phyloP scores from a whole-genome alignment of 345 rosid species.

The Eucalyptus lansdowneana region DNA sequence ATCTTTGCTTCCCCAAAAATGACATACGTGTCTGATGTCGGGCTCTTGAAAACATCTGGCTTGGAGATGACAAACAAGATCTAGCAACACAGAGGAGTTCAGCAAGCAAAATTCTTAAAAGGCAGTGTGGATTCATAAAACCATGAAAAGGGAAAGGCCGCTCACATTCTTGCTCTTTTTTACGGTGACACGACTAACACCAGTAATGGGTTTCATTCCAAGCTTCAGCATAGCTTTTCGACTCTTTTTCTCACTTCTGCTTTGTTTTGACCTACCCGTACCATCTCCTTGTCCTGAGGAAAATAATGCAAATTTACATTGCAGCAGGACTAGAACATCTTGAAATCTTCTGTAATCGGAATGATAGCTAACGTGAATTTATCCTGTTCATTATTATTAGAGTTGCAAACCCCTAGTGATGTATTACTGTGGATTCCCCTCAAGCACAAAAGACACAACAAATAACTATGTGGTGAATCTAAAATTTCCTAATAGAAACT shows the following conservation, averaged over 20 bases:
- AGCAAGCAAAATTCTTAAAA: not conserved
- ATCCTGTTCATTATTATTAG: not conserved
- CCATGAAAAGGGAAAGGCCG: not conserved
- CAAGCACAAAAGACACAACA: not conserved
- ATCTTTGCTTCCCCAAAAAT: constrained; percentile 89
- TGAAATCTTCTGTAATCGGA: not conserved
- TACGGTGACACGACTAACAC: constrained; percentile 75
- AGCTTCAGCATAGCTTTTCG: constrained; percentile 89
- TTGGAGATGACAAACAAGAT: constrained; percentile 73
- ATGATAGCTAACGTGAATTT: not conserved
- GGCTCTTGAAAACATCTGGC: constrained; percentile 90
- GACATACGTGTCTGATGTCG: constrained; percentile 71
- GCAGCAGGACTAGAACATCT: not conserved
- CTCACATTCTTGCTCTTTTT: constrained; percentile 82
- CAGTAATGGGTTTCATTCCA: constrained; percentile 73
- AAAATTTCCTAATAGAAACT: not conserved
- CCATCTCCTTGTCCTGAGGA: constrained; percentile 40
- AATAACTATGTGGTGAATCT: not conserved
- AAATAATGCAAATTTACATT: not conserved
- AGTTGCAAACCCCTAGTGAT: not conserved
- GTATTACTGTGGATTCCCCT: not conserved
- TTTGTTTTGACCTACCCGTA: constrained; percentile 63
- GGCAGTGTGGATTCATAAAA: not conserved
- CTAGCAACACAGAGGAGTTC: constrained; percentile 6
- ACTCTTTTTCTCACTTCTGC: constrained; percentile 87